Percentiles rank a stretch among this genome's conserved stretches.
Evolutionary conservation across 495 filamentous ascomycete genomes (phyloP).

Genomic region (Amorphotheca resinae): DNA sequence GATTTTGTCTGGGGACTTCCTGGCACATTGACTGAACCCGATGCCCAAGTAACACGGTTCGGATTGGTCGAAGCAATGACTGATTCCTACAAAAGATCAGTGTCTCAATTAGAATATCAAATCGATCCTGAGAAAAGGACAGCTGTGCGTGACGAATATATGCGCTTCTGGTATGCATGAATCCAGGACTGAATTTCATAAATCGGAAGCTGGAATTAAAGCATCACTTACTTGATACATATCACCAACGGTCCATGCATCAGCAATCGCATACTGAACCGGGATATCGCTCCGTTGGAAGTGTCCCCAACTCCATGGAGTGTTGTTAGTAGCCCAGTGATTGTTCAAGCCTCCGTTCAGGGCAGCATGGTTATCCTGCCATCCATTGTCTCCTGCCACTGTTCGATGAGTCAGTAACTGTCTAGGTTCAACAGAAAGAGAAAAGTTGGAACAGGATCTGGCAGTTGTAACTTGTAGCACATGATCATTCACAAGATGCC

Average conservation of each 20-base stretch:
- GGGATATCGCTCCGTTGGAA: conserved; percentile 37
- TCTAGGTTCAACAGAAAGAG: background rate
- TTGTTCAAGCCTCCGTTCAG: conserved; percentile 39
- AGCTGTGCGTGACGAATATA: too few relatives aligned
- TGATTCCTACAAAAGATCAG: conserved; percentile 25
- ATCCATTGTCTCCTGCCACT: conserved; percentile 36
- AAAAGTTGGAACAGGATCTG: background rate
- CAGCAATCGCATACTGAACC: conserved; percentile 41
- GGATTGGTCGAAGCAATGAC: conserved; percentile 42
- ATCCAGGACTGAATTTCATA: too few relatives aligned
- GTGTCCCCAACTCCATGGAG: conserved; percentile 41
- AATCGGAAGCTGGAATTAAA: too few relatives aligned
- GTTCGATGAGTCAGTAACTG: background rate
- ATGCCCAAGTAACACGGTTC: conserved; percentile 42
- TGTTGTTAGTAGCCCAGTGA: conserved; percentile 40
- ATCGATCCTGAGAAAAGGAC: too few relatives aligned
- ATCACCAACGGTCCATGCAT: conserved; percentile 40
- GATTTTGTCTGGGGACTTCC: conserved; percentile 32
- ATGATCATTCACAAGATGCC: too few relatives aligned
- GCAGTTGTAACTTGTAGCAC: too few relatives aligned
- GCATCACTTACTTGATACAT: conserved; percentile 40
- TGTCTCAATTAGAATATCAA: too few relatives aligned
- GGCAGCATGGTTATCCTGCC: conserved; percentile 37
- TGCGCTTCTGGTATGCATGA: too few relatives aligned
- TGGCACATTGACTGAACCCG: conserved; percentile 40